phyloP scores from a whole-genome alignment of 2,329 filamentous ascomycete genomes.

The Ophiostoma sp. region DNA sequence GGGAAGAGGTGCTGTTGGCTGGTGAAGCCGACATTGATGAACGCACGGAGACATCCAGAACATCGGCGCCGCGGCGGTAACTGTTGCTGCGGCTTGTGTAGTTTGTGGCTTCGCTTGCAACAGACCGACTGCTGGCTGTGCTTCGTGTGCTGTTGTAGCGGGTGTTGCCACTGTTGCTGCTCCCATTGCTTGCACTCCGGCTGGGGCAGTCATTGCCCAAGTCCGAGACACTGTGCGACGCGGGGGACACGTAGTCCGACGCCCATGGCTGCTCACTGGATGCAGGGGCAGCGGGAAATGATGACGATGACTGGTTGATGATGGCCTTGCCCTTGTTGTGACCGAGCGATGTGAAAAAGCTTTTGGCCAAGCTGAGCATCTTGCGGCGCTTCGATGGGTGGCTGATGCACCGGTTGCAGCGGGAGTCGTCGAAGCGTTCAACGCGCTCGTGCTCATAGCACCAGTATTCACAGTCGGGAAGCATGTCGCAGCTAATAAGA shows the following conservation, averaged over 20 bases:
- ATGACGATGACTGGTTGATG: constrained; percentile 28
- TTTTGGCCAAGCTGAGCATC: constrained; percentile 50
- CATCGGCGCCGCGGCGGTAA: constrained; percentile 8
- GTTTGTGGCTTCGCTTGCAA: background rate
- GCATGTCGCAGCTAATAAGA: constrained; percentile 45
- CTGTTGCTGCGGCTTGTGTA: constrained; percentile 19
- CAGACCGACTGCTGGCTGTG: constrained; percentile 24
- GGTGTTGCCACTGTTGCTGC: constrained; percentile 15
- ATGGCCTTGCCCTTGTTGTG: constrained; percentile 39
- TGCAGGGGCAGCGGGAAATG: constrained; percentile 4
- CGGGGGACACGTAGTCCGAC: constrained; percentile 6
- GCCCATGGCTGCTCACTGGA: constrained; percentile 7
- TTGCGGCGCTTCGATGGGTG: constrained; percentile 48
- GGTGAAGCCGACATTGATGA: constrained; percentile 15
- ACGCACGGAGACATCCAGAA: background rate
- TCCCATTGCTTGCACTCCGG: constrained; percentile 22
- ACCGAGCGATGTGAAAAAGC: constrained; percentile 50
- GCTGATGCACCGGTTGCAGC: constrained; percentile 47
- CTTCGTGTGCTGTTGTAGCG: constrained; percentile 16
- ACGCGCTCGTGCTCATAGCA: constrained; percentile 51
- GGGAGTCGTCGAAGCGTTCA: constrained; percentile 49
- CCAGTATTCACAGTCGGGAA: constrained; percentile 49
- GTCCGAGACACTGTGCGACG: constrained; percentile 17
- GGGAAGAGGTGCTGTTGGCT: constrained; percentile 27
- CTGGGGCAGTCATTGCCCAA: constrained; percentile 15